Conservation (phyloP, 164 flowering plant species). For the Paratinospora sagittata region DNA sequence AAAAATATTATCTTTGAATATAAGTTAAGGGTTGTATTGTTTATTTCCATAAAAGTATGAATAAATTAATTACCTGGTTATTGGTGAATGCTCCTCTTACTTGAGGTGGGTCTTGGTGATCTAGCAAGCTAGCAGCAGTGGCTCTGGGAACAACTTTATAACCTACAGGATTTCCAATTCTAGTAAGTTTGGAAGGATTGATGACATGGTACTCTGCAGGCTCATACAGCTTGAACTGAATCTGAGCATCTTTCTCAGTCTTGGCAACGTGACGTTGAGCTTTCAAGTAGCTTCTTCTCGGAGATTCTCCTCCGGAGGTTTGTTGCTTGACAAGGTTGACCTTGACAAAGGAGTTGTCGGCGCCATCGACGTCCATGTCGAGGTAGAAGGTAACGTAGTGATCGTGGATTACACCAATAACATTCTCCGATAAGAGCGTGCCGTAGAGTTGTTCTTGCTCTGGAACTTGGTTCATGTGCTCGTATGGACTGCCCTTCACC, state of each 20-base stretch:
- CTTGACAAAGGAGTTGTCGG: constrained; percentile 75
- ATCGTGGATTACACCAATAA: constrained; percentile 86
- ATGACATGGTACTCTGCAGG: constrained; percentile 76
- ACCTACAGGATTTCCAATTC: constrained; percentile 77
- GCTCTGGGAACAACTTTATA: constrained; percentile 78
- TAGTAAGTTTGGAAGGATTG: constrained; percentile 52
- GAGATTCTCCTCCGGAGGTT: constrained; percentile 46
- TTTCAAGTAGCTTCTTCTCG: constrained; percentile 63
- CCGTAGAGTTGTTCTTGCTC: constrained; percentile 49
- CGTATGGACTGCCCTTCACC: constrained; percentile 77
- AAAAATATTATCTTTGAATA: too few species aligned
- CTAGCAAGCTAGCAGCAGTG: constrained; percentile 77
- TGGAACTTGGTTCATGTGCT: constrained; percentile 51
- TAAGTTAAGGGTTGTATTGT: too few species aligned
- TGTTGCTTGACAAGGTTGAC: constrained; percentile 50
- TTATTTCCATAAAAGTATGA: too few species aligned
- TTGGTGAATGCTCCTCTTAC: constrained; percentile 71
- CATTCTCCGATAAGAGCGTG: constrained; percentile 73
- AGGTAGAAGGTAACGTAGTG: constrained; percentile 78
- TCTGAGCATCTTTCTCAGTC: constrained; percentile 78
- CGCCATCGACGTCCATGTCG: constrained; percentile 85
- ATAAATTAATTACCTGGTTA: constrained; percentile 46
- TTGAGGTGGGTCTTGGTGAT: constrained; percentile 73
- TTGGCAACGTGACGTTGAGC: constrained; percentile 49
- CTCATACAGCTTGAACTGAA: constrained; percentile 62